Base-by-base conservation (phyloP, 495 filamentous ascomycete species). In the Penicillium cataractarum region DNA sequence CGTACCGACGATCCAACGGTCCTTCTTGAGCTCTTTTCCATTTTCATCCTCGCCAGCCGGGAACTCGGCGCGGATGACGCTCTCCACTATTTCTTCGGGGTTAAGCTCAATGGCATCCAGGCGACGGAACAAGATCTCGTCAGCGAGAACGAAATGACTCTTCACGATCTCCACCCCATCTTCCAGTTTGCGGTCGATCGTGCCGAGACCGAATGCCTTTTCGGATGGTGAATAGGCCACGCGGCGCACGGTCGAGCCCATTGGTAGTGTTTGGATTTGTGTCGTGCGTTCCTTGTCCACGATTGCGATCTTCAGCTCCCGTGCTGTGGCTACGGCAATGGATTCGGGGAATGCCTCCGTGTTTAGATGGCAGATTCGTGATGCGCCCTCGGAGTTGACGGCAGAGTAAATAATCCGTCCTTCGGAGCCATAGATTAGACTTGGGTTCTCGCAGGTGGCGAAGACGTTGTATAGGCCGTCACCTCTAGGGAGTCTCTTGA, bases 401-500 rank as follows among this genome's bases (percentile, higher is more conserved):
- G 96, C 92, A 19, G 92, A 96, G 80, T 95, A 99, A 7, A 97
- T 87, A 29, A 97, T 88, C 12, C 93, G 84, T 1, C 90, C 92
- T 69, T 98, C 92, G 6, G 88, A 87, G 19, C 88, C 89, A 65
- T 98, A 97, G 54, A 98, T 96, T 52, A 99, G 73, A 65, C 90
- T 96, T 17, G 95, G 91, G 68, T 97, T 91, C 63, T 98, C 95
- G 65, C 92, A 97, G 0, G 90, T 94, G 1, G 93, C 92, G 67
- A 99, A 96, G 0, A 99, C 90, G 71, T 91, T 96, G 71, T 83
- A 90, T 2, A 91, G 69, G 0, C 79, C 79, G 56, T 87, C 82
- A 13, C 76, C 79, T 51, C 83, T 74, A 2, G 92, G 92, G 7
- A 99, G 79, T 10, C 88, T 80, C 58, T 92, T 87, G 69, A 99